Percentiles rank a stretch among this genome's conserved stretches.
phyloP scores from a whole-genome alignment of 2,329 filamentous ascomycete species.

The Neurospora sp. region DNA sequence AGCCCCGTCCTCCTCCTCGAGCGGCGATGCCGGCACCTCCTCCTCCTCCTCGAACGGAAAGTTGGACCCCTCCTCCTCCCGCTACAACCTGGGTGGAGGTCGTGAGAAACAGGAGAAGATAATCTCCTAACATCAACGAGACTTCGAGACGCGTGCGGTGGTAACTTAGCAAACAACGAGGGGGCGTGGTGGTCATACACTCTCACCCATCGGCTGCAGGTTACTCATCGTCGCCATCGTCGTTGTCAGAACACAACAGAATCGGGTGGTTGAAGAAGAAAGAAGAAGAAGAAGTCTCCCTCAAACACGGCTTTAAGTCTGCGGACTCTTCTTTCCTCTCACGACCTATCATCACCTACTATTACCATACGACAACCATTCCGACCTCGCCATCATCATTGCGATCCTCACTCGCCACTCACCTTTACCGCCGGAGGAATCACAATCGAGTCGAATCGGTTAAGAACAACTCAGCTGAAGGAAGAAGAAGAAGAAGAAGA shows the following conservation, averaged over 20 bases:
- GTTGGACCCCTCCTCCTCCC: not conserved
- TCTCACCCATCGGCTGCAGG: not conserved
- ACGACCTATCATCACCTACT: too few relatives aligned
- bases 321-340: too few relatives aligned
- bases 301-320: too few relatives aligned
- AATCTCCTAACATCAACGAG: not conserved
- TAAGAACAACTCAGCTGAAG: too few relatives aligned
- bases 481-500: too few relatives aligned
- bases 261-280: not conserved
- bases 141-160: not conserved
- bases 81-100: not conserved
- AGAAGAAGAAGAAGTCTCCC: not conserved
- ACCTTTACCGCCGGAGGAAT: too few relatives aligned
- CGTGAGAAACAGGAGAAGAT: not conserved
- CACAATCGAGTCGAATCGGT: too few relatives aligned
- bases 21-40: not conserved
- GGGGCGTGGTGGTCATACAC: not conserved
- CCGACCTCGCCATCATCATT: too few relatives aligned
- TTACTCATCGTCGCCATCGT: not conserved
- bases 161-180: not conserved
- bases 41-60: not conserved
- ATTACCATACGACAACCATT: too few relatives aligned
- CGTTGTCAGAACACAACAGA: not conserved
- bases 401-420: too few relatives aligned
- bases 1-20: not conserved